Conservation (phyloP, 306 rosid species). For the Cucumis cinereus region DNA sequence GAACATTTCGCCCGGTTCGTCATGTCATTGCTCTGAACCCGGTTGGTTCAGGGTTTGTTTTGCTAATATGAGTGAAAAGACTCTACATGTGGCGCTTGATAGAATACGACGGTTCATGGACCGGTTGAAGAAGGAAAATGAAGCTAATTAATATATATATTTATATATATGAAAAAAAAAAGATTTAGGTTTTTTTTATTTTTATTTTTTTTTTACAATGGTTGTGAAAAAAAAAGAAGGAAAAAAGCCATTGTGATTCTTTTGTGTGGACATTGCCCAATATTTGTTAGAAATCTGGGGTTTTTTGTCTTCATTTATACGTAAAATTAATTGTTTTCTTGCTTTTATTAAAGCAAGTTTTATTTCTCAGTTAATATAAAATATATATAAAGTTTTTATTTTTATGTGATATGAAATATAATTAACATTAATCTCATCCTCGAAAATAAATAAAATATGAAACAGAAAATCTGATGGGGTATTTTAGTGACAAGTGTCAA, state of each 20-base stretch:
- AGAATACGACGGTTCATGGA: slow-evolving; percentile 51
- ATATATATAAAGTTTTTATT: not conserved
- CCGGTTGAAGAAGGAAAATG: not conserved
- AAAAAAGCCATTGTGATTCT: not conserved
- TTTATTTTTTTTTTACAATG: slow-evolving; percentile 3
- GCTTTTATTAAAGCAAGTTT: slow-evolving; percentile 5
- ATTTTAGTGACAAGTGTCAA: not conserved
- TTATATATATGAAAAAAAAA: not conserved
- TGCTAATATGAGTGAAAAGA: slow-evolving; percentile 70
- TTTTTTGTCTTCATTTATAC: slow-evolving; percentile 5
- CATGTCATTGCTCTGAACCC: slow-evolving; percentile 80
- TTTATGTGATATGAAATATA: not conserved
- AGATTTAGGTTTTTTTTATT: not conserved
- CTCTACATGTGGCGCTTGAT: slow-evolving; percentile 56
- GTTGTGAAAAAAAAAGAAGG: not conserved
- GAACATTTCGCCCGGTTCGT: slow-evolving; percentile 83
- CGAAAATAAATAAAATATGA: too few species aligned
- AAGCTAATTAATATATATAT: not conserved
- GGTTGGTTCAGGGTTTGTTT: slow-evolving; percentile 98
- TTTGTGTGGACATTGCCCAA: slow-evolving; percentile 1
- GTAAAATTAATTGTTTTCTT: slow-evolving; percentile 12
- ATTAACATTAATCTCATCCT: too few species aligned
- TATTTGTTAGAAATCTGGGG: not conserved
- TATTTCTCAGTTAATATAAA: not conserved
- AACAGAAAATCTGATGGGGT: too few species aligned